Percentiles rank a stretch among this genome's conserved stretches.
Conservation (phyloP, 306 rosid genomes). For the Cicer chorassanicum region DNA sequence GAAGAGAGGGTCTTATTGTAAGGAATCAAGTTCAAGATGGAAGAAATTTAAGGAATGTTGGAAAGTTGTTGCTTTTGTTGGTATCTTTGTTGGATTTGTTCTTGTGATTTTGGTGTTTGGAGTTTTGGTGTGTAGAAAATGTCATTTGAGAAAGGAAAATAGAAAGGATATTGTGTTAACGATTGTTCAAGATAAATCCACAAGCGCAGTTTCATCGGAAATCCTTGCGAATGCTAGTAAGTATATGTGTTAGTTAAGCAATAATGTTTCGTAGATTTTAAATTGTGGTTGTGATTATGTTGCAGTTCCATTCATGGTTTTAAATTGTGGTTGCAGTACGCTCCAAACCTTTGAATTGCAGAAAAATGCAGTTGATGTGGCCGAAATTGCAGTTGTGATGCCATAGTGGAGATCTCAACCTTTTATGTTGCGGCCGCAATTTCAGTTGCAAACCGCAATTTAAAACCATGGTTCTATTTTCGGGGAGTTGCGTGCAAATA, state of each 20-base stretch:
- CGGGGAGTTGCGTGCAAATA: neutral
- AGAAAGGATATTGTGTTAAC: slow-evolving; percentile 50
- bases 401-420: too few species aligned
- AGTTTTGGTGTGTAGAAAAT: slow-evolving; percentile 52
- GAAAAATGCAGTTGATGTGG: too few species aligned
- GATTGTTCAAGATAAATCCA: slow-evolving; percentile 57
- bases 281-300: neutral
- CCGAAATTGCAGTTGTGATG: too few species aligned
- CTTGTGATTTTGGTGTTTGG: slow-evolving; percentile 55
- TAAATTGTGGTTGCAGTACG: too few species aligned
- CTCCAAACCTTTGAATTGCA: too few species aligned
- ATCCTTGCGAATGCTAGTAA: slow-evolving; percentile 78
- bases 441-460: too few species aligned
- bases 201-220: slow-evolving; percentile 67
- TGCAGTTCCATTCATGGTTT: too few species aligned
- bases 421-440: too few species aligned
- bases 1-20: slow-evolving; percentile 63
- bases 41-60: slow-evolving; percentile 44
- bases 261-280: neutral
- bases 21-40: slow-evolving; percentile 43
- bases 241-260: slow-evolving; percentile 44
- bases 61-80: slow-evolving; percentile 50
- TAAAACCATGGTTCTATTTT: neutral
- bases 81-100: slow-evolving; percentile 51
- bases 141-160: slow-evolving; percentile 41